Base-by-base conservation (phyloP, 2,329 filamentous ascomycete species). In the Penicillium corylophilum region DNA sequence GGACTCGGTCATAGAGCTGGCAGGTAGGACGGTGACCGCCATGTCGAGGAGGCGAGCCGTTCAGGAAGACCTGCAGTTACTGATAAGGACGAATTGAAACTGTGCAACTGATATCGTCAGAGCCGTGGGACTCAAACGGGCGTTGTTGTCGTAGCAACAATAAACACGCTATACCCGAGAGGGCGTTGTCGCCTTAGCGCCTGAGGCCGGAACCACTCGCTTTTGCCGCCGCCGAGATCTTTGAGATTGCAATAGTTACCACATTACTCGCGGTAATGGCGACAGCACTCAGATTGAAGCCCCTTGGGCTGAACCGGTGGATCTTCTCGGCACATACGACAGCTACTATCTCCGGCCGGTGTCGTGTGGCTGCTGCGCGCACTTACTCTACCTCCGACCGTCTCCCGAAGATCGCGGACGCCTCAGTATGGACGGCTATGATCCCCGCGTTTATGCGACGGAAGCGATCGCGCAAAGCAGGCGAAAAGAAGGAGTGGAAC, bases 371-470 rank as follows among this genome's bases (percentile, higher is more conserved):
- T 31, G 31, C 29, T 43, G 24, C 50, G 24, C 53, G 59, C 15
- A 43, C 44, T 38, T 64, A 63, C 49, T 54, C 56, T 26, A 62
- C 61, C 42, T 63, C 61, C 43, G 54, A 59, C 35, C 54, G 46
- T 35, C 60, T 64, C 39, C 61, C 64, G n/a, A 78, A 77, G 38
- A 72, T 86, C 47, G 72, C 75, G 22, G 78, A 85, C 59, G 57
- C 77, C 5, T 82, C 82, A 9, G 85, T 90, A 70, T 91, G 88
- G 88, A 82, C 79, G 61, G 82, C 80, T 9, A 73, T 91, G 54
- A 73, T 91, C 44, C 88, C 88, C 2, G 89, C 87, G 44, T 71
- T 73, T 36, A 53, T 72, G 67, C 74, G 67, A 60, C 77, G 61
- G 46, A 67, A 63, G 40, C 62, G 72, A 63, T 36, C 54, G 8